These are phyloP conservation scores for Pythium diclinum DNA, from an alignment of 352 stramenopile genomes.

Conservation along the genomic window DNA sequence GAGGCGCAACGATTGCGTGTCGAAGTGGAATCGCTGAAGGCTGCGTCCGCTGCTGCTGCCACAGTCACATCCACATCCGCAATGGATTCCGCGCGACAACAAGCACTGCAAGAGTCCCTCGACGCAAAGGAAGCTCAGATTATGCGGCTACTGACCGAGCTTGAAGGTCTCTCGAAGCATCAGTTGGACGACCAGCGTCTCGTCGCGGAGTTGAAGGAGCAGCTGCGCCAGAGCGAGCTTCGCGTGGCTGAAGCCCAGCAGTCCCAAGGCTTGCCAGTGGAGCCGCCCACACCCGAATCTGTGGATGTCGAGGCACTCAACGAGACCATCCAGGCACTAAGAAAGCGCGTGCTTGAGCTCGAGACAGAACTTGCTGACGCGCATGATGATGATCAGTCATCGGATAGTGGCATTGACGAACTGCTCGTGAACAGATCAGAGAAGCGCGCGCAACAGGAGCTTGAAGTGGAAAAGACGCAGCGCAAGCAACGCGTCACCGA, in stretches of 20 bases:
- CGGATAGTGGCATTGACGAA: not conserved
- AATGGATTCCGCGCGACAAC: not conserved
- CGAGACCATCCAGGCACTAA: constrained; percentile 4
- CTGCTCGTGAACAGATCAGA: constrained; percentile 22
- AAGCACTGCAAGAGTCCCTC: constrained; percentile 1
- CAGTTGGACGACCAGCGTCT: constrained; percentile 13
- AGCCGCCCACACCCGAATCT: not conserved
- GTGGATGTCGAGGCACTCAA: not conserved
- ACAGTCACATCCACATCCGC: too few species aligned
- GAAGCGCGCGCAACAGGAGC: constrained; percentile 41
- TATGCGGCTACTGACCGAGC: constrained; percentile 5
- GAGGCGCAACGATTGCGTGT: constrained; percentile 1
- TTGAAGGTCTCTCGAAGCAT: constrained; percentile 15
- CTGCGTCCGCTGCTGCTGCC: not conserved
- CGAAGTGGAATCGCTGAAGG: not conserved
- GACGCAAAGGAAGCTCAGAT: constrained; percentile 19
- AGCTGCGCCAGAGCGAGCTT: constrained; percentile 1
- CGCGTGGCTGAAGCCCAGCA: not conserved
- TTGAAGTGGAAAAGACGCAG: constrained; percentile 22
- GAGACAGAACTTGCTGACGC: constrained; percentile 33
- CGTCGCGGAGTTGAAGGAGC: constrained; percentile 7
- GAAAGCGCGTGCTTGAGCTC: constrained; percentile 24
- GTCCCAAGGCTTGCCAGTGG: not conserved
- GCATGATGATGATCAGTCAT: not conserved
- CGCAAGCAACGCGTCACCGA: constrained; percentile 21